Evolutionary conservation across 495 filamentous ascomycete species (phyloP).

Genomic region (Neurospora tetraspora): DNA sequence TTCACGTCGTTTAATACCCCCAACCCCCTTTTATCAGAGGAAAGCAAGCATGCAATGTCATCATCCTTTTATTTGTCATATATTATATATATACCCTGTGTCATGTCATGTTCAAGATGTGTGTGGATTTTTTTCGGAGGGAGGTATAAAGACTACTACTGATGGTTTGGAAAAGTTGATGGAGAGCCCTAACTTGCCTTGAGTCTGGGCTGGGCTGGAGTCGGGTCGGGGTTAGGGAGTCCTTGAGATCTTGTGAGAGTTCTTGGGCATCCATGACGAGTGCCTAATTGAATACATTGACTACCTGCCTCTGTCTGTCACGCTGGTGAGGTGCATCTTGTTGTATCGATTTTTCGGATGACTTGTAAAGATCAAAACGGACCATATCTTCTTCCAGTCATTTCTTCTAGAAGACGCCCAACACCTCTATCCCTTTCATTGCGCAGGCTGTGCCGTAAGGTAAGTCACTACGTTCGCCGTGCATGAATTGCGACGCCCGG

Average conservation of each 20-base stretch:
- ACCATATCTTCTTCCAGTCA: too few species aligned
- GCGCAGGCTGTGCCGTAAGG: too few species aligned
- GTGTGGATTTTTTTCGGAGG: not conserved
- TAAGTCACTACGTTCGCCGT: too few species aligned
- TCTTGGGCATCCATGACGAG: not conserved
- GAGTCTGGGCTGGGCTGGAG: not conserved
- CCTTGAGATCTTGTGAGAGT: not conserved
- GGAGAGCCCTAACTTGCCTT: not conserved
- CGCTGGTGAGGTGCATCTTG: not conserved
- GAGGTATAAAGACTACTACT: not conserved
- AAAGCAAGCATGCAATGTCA: not conserved
- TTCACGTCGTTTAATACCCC: not conserved
- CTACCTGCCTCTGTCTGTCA: not conserved
- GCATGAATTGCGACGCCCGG: too few species aligned
- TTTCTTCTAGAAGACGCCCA: too few species aligned
- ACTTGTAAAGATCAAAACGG: too few species aligned
- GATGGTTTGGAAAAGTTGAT: not conserved
- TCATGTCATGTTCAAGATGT: not conserved
- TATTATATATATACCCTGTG: not conserved
- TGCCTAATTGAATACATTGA: not conserved
- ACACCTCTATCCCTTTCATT: too few species aligned
- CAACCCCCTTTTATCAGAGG: not conserved
- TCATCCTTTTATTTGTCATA: not conserved
- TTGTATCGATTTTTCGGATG: too few species aligned
- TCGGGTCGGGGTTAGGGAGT: not conserved